Evolutionary conservation across 2,329 filamentous ascomycete species (phyloP).

Genomic region (Gyromitra esculenta): DNA sequence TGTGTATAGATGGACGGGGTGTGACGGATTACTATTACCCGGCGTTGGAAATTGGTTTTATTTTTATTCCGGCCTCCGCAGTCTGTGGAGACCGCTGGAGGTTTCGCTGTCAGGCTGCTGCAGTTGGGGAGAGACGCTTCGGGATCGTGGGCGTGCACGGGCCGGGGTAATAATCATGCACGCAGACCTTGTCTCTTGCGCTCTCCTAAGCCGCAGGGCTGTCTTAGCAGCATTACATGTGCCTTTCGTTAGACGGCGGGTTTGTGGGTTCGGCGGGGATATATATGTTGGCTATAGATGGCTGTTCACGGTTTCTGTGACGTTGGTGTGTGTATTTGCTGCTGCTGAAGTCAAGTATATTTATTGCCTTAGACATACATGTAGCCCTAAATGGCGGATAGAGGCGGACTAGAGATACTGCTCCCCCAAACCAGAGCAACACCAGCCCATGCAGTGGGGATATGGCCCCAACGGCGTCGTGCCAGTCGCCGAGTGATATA

Average conservation of each 20-base stretch:
- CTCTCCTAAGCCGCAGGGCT: slow-evolving; percentile 6
- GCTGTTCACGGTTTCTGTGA: not conserved
- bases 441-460: not conserved
- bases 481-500: slow-evolving; percentile 12
- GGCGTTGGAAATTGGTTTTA: slow-evolving; percentile 42
- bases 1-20: slow-evolving; percentile 4
- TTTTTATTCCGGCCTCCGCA: slow-evolving; percentile 10
- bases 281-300: not conserved
- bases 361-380: not conserved
- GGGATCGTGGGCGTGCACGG: slow-evolving; percentile 22
- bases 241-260: not conserved
- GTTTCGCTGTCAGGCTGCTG: not conserved
- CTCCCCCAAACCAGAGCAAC: not conserved
- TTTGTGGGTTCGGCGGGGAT: not conserved
- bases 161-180: slow-evolving; percentile 9
- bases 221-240: not conserved
- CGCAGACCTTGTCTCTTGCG: slow-evolving; percentile 25
- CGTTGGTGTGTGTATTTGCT: not conserved
- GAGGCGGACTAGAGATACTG: too few species aligned
- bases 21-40: slow-evolving; percentile 4
- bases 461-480: not conserved
- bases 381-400: too few species aligned
- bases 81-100: not conserved
- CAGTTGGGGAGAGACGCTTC: not conserved
- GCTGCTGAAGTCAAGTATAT: not conserved